Evolutionary conservation across 2,329 filamentous ascomycete species (phyloP), one percentile per base, ranked within the genome.

Genomic region (Xylaria hypoxylon): DNA sequence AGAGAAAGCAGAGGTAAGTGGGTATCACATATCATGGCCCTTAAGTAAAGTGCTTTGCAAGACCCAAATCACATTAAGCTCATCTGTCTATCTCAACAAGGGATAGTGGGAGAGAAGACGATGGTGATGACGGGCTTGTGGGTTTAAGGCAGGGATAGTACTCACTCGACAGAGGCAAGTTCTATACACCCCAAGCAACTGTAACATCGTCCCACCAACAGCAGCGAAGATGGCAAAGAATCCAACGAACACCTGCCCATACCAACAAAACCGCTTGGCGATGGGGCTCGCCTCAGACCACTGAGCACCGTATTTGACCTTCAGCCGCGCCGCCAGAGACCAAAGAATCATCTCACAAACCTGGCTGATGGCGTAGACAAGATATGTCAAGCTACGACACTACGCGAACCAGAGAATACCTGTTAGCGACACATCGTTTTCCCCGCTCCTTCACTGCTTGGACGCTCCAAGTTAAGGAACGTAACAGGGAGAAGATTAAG

Each of bases 341-440:
- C 77, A 78, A 6, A 77, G 65, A 2, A 67, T 58, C 68, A 78
- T 75, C 67, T 76, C 75, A 48, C 71, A 69, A 1, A 75, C 69
- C 65, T 80, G 78, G 38, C 72, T 76, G 22, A 75, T 60, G 38
- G 73, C 74, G 55, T 79, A 79, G n/a, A 79, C 48, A 2, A 78
- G 67, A 51, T 78, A 77, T 2, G 75, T 79, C 40, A 79, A 56
- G 48, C 71, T 77, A 6, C 78, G 73, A 45, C 77, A 79, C 64
- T 67, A 24, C 17, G n/a, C 15, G 8, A 19, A 13, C 24, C 5
- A 35, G 8, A 13, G 6, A 19, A 51, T n/a, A 0, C 22, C 40
- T 44, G 6, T 63, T 56, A 62, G 33, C 28, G 17, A 33, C n/a
- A 10, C 24, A 1, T 28, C 11, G 38, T 45, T n/a, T 7, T 42